Base-by-base conservation (phyloP, 495 filamentous ascomycete genomes). In the Acidomyces sp. region DNA sequence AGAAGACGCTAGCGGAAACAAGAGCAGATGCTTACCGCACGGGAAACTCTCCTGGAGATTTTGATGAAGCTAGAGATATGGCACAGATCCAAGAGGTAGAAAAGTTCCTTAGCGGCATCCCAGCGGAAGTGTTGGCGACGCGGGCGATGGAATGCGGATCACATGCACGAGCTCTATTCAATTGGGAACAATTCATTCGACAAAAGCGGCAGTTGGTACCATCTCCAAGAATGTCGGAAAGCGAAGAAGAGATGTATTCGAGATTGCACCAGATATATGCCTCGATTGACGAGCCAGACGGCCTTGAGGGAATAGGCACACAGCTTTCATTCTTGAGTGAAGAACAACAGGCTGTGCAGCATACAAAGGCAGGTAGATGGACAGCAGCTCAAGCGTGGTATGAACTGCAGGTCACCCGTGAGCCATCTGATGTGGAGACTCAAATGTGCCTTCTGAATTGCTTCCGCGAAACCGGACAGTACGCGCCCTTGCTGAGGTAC, bases 331-430 rank as follows among this genome's bases (percentile, higher is more conserved):
- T 79, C 7, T 65, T 95, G 15, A 78, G 86, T 43, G 73, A 93
- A 38, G 82, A 94, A 32, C 87, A 95, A 53, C 87, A 99, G 51
- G 75, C 93, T 24, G 65, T 94, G 37, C 85, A 87, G 48, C 86
- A 96, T 56, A 74, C 78, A 25, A 95, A 92, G 55, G 82, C 85
- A 25, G 88, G 86, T n/a, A 71, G 87, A 55, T 99, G 87, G 90
- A 82, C 83, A n/a, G 85, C 90, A 35, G 92, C 84, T 30, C 88
- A 95, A 62, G 90, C 81, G 49, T 99, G 90, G 90, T 96, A 96
- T 59, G 86, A 96, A 55, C 69, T 92, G 25, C 75, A 80, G 44
- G 70, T 93, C 26, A 78, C 77, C 5, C 76, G 87, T 46, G 72
- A 78, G 31, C 85, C 92, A 1, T 65, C 77, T 30, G 77, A 94